These are phyloP conservation scores for Chaetomiaceae sp. DNA, from an alignment of 2,329 filamentous ascomycete species.

Conservation along the genomic window DNA sequence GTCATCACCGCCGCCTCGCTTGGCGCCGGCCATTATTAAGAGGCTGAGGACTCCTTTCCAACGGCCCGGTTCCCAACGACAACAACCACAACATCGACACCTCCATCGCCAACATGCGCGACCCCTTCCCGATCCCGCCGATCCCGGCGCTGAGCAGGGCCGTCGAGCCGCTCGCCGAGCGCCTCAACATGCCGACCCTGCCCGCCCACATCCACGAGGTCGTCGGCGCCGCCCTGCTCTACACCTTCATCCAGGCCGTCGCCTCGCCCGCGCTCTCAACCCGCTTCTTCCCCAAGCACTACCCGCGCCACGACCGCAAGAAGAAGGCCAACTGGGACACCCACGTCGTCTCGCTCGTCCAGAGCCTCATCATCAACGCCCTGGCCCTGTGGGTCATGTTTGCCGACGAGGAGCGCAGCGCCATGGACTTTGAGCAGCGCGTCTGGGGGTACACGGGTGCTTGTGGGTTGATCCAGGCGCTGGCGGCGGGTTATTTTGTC, in stretches of 20 bases:
- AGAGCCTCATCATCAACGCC: slow-evolving; percentile 66
- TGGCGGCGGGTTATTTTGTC: slow-evolving; percentile 77
- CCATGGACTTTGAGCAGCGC: slow-evolving; percentile 63
- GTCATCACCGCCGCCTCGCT: no score
- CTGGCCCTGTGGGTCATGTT: slow-evolving; percentile 72
- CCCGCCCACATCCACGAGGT: slow-evolving; percentile 77
- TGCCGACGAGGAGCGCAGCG: slow-evolving; percentile 60
- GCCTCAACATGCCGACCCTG: slow-evolving; percentile 58
- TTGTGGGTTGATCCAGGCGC: slow-evolving; percentile 67
- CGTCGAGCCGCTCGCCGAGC: slow-evolving; percentile 61
- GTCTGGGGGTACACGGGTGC: slow-evolving; percentile 75
- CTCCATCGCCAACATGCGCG: slow-evolving; percentile 51
- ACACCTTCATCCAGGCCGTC: slow-evolving; percentile 62
- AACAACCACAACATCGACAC: not conserved
- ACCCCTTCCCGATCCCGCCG: slow-evolving; percentile 64
- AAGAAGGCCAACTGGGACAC: slow-evolving; percentile 80
- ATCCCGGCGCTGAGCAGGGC: slow-evolving; percentile 53
- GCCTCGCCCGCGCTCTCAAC: slow-evolving; percentile 65
- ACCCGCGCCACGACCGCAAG: slow-evolving; percentile 55
- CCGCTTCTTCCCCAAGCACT: slow-evolving; percentile 58
- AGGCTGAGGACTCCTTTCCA: no score
- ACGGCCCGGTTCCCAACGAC: not conserved
- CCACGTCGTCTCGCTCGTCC: slow-evolving; percentile 78
- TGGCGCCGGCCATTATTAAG: no score
- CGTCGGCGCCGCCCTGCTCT: slow-evolving; percentile 59